Evolutionary conservation across 1,284 basidiomycete genomes (phyloP).

Genomic region (Hemileia vastatrix): DNA sequence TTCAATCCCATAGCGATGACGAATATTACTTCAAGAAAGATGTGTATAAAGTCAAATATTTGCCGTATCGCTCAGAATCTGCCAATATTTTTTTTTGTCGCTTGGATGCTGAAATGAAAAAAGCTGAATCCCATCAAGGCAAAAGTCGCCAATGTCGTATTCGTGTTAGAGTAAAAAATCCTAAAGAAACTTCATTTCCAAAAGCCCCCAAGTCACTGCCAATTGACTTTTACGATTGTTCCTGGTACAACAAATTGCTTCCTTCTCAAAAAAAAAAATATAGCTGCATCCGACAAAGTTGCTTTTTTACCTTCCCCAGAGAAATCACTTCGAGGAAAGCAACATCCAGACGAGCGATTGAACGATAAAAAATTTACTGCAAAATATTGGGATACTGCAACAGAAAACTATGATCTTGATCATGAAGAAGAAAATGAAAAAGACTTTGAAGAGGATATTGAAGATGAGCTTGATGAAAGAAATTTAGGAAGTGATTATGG

Average conservation of each 20-base stretch:
- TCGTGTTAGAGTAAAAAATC: too few species aligned
- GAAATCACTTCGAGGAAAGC: not conserved
- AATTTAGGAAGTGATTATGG: not conserved
- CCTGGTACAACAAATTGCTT: too few species aligned
- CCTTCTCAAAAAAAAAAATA: not conserved
- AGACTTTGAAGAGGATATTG: not conserved
- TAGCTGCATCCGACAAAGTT: not conserved
- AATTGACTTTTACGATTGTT: too few species aligned
- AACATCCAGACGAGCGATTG: not conserved
- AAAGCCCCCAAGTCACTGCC: too few species aligned
- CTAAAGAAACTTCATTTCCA: too few species aligned
- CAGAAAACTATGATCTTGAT: constrained; percentile 1
- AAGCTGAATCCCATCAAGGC: too few species aligned
- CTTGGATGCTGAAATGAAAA: not conserved
- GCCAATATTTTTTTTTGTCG: not conserved
- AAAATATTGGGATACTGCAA: constrained; percentile 3
- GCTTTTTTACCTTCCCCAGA: not conserved
- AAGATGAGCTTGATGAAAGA: not conserved
- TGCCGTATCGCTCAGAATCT: not conserved
- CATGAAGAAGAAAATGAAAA: not conserved
- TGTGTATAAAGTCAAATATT: not conserved
- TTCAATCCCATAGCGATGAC: not conserved
- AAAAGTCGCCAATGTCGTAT: too few species aligned
- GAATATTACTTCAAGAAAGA: not conserved
- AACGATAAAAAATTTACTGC: not conserved